phyloP scores from a whole-genome alignment of 208 protist species.

The Sergeia podlipaevii region DNA sequence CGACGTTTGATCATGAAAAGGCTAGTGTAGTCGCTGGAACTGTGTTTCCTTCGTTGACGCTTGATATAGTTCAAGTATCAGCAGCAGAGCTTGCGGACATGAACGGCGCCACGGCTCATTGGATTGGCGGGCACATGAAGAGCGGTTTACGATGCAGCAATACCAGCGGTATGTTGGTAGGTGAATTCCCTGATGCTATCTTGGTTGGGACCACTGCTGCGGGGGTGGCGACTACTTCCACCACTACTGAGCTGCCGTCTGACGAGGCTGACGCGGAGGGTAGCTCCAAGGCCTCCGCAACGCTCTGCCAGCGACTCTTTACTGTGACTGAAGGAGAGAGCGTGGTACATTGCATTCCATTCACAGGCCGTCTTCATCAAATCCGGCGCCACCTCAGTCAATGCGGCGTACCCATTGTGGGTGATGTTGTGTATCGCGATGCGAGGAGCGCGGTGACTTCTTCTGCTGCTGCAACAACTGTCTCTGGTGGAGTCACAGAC shows the following conservation, averaged over 20 bases:
- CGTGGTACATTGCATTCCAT: slow-evolving; percentile 81
- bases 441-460: no score
- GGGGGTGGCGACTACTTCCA: not conserved
- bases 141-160: no score
- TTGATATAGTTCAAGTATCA: no score
- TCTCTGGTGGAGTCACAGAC: not conserved
- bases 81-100: no score
- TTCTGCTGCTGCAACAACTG: not conserved
- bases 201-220: not conserved
- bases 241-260: no score
- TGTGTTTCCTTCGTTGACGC: no score
- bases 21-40: no score
- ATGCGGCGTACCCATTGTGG: slow-evolving; percentile 79
- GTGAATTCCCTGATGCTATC: no score
- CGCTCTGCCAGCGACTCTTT: slow-evolving; percentile 32
- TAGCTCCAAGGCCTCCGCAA: slow-evolving; percentile 16
- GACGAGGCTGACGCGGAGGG: not conserved
- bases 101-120: no score
- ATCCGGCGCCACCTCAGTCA: slow-evolving; percentile 82
- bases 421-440: no score
- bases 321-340: slow-evolving; percentile 5
- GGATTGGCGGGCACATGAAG: no score
- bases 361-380: slow-evolving; percentile 91
- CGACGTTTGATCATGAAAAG: not conserved
- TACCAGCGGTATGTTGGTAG: no score